Percentiles rank a stretch among this genome's conserved stretches.
phyloP scores from a whole-genome alignment of 2,329 filamentous ascomycete species.

The Lecanicillium sp. region DNA sequence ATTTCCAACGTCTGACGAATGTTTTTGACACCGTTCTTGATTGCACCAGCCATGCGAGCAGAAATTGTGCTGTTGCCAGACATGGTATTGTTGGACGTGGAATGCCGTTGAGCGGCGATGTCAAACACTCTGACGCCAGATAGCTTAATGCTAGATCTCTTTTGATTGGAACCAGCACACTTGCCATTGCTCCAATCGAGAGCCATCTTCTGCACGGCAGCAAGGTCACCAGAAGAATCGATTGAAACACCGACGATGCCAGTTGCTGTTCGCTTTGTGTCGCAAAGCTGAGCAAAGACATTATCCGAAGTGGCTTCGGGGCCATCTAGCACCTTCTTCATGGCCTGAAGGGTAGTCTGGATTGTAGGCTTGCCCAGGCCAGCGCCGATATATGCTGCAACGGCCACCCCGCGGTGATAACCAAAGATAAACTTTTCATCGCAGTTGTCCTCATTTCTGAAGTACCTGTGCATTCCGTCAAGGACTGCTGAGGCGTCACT shows the following conservation, averaged over 20 bases:
- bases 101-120: too few species aligned
- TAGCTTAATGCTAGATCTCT: too few species aligned
- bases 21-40: background rate
- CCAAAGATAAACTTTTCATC: constrained; percentile 18
- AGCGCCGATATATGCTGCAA: constrained; percentile 16
- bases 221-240: background rate
- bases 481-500: background rate
- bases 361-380: constrained; percentile 12
- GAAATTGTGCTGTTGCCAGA: too few species aligned
- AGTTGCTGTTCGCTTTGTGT: too few species aligned
- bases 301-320: too few species aligned
- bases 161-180: too few species aligned
- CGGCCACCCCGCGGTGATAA: constrained; percentile 15
- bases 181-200: background rate
- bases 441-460: constrained; percentile 17
- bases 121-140: too few species aligned
- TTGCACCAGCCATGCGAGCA: background rate
- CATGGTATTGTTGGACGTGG: too few species aligned
- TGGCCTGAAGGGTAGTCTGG: background rate
- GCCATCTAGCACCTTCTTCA: background rate
- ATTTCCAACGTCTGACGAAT: too few species aligned
- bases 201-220: background rate
- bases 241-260: background rate
- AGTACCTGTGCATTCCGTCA: constrained; percentile 12
- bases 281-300: too few species aligned